A percentile compares a stretch with the other conserved stretches of the same genome.
phyloP scores from a whole-genome alignment of 768 basidiomycete species.

The Tulasnella sp. region DNA sequence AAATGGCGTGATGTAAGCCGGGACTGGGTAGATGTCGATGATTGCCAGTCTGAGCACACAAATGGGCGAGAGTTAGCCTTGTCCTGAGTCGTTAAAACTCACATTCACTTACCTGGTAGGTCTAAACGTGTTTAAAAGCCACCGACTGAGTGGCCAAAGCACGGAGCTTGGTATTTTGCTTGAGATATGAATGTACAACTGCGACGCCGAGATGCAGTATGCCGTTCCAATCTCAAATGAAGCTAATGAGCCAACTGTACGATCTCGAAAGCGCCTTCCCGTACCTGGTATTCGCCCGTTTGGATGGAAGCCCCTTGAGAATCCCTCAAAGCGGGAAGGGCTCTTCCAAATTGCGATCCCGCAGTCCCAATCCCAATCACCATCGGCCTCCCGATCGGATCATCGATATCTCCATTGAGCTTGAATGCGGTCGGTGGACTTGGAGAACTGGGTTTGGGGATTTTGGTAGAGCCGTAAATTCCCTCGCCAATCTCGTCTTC shows the following conservation, averaged over 20 bases:
- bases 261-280: not conserved
- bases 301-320: not conserved
- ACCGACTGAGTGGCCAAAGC: not conserved
- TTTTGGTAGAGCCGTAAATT: not conserved
- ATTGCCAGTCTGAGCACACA: not conserved
- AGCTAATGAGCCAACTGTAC: not conserved
- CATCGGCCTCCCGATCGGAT: not conserved
- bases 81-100: not conserved
- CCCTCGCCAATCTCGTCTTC: constrained; percentile 22
- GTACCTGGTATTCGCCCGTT: not conserved
- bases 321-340: not conserved
- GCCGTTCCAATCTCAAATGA: not conserved
- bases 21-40: constrained; percentile 10
- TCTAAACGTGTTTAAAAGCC: not conserved
- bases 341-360: not conserved
- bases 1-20: not conserved
- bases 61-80: not conserved
- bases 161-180: not conserved
- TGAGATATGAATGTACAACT: not conserved
- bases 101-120: not conserved
- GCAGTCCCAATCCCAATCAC: not conserved
- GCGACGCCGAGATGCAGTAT: not conserved
- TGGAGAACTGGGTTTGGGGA: not conserved
- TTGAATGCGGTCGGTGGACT: not conserved
- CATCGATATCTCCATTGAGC: not conserved